Percentiles rank a stretch among this genome's conserved stretches.
Evolutionary conservation across 306 rosid species (phyloP).

Genomic region (Pueraria montana): DNA sequence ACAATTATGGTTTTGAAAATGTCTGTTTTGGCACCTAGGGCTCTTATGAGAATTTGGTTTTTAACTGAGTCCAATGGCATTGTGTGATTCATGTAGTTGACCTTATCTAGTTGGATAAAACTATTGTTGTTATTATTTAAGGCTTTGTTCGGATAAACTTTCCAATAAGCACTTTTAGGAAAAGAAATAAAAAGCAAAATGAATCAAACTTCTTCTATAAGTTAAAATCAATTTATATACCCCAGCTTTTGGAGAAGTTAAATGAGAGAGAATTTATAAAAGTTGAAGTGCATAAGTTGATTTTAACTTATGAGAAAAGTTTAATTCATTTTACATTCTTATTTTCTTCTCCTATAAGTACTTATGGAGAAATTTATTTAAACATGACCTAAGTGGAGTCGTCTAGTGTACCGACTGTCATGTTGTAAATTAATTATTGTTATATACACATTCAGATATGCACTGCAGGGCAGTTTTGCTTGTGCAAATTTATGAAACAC

Average conservation of each 20-base stretch:
- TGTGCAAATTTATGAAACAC: neutral
- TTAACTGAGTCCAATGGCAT: neutral
- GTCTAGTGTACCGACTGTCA: neutral
- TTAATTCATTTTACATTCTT: neutral
- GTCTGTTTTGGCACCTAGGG: slow-evolving; percentile 16
- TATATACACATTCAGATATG: neutral
- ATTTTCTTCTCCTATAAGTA: neutral
- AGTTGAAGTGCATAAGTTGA: neutral
- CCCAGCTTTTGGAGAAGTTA: neutral
- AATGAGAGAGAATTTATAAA: neutral
- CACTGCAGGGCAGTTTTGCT: neutral
- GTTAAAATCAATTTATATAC: neutral
- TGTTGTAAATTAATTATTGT: neutral
- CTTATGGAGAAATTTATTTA: neutral
- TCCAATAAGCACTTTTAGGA: neutral
- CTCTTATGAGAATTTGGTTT: neutral
- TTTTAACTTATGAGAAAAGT: neutral
- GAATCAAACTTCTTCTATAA: neutral
- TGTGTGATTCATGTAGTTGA: neutral
- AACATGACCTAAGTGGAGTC: neutral
- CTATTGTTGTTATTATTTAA: neutral
- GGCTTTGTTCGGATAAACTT: neutral
- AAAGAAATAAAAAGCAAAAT: neutral
- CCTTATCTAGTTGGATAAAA: neutral
- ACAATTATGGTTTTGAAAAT: slow-evolving; percentile 11